Evolutionary conservation across 352 stramenopile genomes (phyloP).

Genomic region (Pythium oligandrum): DNA sequence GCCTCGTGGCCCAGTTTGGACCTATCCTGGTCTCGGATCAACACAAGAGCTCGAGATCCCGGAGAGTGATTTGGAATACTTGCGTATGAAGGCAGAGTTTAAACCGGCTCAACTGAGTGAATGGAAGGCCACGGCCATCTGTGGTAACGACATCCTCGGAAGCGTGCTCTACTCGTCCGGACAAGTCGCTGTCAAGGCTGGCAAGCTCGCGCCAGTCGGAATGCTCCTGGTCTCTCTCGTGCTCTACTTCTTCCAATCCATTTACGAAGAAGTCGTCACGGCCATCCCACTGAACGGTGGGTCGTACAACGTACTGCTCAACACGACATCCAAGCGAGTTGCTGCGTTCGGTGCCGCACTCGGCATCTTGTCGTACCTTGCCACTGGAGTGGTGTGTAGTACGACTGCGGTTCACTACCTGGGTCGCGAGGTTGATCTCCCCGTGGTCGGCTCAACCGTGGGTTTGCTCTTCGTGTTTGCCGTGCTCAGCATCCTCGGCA

Average conservation of each 20-base stretch:
- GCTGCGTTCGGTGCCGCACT: conserved; percentile 63
- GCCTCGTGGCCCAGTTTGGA: conserved; percentile 9
- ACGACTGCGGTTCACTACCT: conserved; percentile 74
- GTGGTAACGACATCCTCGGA: conserved; percentile 81
- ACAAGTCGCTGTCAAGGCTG: conserved; percentile 31
- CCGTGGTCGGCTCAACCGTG: conserved; percentile 7
- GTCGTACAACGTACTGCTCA: conserved; percentile 81
- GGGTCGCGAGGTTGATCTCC: conserved; percentile 39
- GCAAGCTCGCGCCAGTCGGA: conserved; percentile 64
- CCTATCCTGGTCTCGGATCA: conserved; percentile 7
- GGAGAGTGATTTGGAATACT: too few relatives aligned
- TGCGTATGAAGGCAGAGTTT: too few relatives aligned
- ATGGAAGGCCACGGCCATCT: conserved; percentile 64
- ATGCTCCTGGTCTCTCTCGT: conserved; percentile 49
- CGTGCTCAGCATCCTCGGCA: conserved; percentile 61
- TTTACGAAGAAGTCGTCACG: conserved; percentile 79
- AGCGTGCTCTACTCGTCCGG: conserved; percentile 65
- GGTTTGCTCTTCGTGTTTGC: conserved; percentile 40
- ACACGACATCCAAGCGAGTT: conserved; percentile 72
- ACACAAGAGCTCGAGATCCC: conserved; percentile 29
- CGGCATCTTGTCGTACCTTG: conserved; percentile 79
- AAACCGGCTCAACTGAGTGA: too few relatives aligned
- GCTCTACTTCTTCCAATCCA: conserved; percentile 36
- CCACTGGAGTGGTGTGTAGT: conserved; percentile 50
- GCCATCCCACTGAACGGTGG: conserved; percentile 81